Percentiles rank a stretch among this genome's conserved stretches.
These are phyloP conservation scores for Tulasnella sp. DNA, from an alignment of 768 basidiomycete species.

Conservation along the genomic window DNA sequence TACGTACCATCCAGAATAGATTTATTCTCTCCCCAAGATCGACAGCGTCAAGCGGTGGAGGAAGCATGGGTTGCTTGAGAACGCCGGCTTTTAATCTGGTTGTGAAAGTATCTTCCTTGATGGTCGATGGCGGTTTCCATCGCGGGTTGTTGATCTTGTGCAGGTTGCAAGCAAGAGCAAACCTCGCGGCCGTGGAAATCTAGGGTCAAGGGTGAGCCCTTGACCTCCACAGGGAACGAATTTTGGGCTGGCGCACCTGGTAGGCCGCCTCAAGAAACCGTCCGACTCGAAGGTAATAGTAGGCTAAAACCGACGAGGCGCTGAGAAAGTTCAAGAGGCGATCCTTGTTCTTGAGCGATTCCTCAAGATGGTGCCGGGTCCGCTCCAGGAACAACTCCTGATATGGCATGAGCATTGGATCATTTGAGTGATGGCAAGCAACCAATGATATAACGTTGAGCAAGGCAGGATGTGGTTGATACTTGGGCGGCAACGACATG, in stretches of 20 bases:
- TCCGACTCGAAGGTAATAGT: constrained; percentile 1
- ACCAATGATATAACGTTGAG: constrained; percentile 16
- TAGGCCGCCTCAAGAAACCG: constrained; percentile 15
- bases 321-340: constrained; percentile 13
- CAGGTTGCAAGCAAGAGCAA: constrained; percentile 13
- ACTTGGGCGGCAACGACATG: neutral
- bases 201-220: neutral
- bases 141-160: constrained; percentile 2
- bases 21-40: constrained; percentile 14
- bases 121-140: constrained; percentile 7
- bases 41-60: constrained; percentile 9
- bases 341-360: constrained; percentile 10
- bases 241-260: neutral
- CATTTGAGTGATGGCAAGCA: constrained; percentile 11
- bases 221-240: neutral
- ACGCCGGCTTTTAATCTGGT: neutral
- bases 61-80: neutral
- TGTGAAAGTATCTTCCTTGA: neutral
- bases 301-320: constrained; percentile 8
- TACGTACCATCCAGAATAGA: constrained; percentile 13
- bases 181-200: constrained; percentile 13
- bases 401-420: neutral
- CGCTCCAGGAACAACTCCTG: constrained; percentile 8
- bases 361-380: neutral
- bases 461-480: constrained; percentile 14